phyloP scores from a whole-genome alignment of 805 yeast species.

The Kuraishia molischiana region DNA sequence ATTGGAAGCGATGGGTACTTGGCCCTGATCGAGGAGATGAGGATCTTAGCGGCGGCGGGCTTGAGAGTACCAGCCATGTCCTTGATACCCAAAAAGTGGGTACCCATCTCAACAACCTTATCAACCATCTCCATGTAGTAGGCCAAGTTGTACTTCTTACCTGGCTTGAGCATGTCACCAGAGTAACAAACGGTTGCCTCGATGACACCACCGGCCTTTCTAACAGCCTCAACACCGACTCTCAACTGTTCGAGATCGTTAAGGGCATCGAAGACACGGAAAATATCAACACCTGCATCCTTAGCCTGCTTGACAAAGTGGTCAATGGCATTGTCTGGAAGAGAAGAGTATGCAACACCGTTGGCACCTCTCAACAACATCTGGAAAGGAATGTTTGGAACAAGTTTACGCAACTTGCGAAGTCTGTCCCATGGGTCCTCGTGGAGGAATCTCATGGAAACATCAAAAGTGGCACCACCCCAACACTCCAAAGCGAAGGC shows the following conservation, averaged over 20 bases:
- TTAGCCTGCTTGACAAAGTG: slow-evolving; percentile 94
- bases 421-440: slow-evolving; percentile 99
- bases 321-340: slow-evolving; percentile 98
- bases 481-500: slow-evolving; percentile 97
- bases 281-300: slow-evolving; percentile 92
- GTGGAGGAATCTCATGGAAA: slow-evolving; percentile 94
- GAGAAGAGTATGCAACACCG: slow-evolving; percentile 96
- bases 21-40: slow-evolving; percentile 73
- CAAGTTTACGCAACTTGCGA: slow-evolving; percentile 75
- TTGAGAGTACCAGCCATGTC: slow-evolving; percentile 99
- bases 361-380: slow-evolving; percentile 99
- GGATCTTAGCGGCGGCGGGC: slow-evolving; percentile 82
- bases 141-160: slow-evolving; percentile 90
- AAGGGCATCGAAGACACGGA: slow-evolving; percentile 95
- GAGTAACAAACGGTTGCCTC: slow-evolving; percentile 98
- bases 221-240: slow-evolving; percentile 97
- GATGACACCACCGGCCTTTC: slow-evolving; percentile 97
- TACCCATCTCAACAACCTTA: slow-evolving; percentile 84
- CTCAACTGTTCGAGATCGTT: slow-evolving; percentile 93
- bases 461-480: slow-evolving; percentile 99
- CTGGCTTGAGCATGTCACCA: slow-evolving; percentile 95
- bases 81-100: slow-evolving; percentile 94
- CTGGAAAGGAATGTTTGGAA: slow-evolving; percentile 98
- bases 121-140: slow-evolving; percentile 81
- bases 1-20: slow-evolving; percentile 91